Evolutionary conservation across 345 rosid genomes (phyloP).

Genomic region (Geranium brycei): DNA sequence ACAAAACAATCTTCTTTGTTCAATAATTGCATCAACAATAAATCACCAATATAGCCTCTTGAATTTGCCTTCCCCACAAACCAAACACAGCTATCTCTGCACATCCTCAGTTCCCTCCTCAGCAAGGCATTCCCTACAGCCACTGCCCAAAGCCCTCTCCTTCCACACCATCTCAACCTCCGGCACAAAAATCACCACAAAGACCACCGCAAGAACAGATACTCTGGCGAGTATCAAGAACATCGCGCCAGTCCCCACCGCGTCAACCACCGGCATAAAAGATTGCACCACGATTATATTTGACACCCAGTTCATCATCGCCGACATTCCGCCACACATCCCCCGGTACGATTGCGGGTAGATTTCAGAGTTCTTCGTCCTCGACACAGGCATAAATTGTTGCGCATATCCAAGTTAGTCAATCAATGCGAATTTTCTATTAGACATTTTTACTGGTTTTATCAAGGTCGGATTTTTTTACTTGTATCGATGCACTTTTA

Average conservation of each 20-base stretch:
- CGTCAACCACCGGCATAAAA: constrained; percentile 55
- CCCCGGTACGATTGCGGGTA: constrained; percentile 82
- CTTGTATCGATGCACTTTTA: too few relatives aligned
- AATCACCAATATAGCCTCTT: too few relatives aligned
- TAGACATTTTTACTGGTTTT: too few relatives aligned
- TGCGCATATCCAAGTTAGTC: too few relatives aligned
- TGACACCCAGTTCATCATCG: constrained; percentile 80
- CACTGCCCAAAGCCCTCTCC: constrained; percentile 59
- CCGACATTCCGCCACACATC: constrained; percentile 90
- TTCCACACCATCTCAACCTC: constrained; percentile 89
- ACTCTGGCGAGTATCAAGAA: constrained; percentile 75
- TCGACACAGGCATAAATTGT: constrained; percentile 92
- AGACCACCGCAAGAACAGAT: constrained; percentile 44
- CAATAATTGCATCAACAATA: too few relatives aligned
- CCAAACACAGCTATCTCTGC: too few relatives aligned
- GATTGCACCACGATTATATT: constrained; percentile 67
- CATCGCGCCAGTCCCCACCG: constrained; percentile 50
- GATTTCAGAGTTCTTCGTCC: constrained; percentile 89
- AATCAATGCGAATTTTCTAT: too few relatives aligned
- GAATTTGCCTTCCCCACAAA: too few relatives aligned
- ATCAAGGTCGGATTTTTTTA: too few relatives aligned
- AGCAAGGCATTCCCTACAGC: too few relatives aligned
- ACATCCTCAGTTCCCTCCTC: too few relatives aligned
- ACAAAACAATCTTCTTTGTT: too few relatives aligned
- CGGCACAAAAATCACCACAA: constrained; percentile 54